Base-by-base conservation (phyloP, 495 filamentous ascomycete species). In the Penicillium goetzii region DNA sequence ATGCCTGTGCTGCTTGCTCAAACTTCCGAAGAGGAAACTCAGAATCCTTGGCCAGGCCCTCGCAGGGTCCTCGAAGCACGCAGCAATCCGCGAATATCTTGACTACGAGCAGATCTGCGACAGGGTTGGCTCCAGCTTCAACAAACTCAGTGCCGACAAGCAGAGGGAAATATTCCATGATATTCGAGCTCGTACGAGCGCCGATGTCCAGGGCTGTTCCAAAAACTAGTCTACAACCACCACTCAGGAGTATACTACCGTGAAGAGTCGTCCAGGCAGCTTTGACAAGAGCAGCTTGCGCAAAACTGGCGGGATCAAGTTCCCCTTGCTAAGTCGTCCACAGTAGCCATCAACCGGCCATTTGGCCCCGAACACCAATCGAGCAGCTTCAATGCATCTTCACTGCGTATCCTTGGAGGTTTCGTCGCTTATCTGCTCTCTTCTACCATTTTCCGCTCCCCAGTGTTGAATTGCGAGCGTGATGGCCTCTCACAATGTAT, bases 51-150 rank as follows among this genome's bases (percentile, higher is more conserved):
- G 41, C 0, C n/a, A 43, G n/a, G 41, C 41, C n/a, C 41, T 43
- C 8, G 41, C n/a, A 21, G 41, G 21, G n/a, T n/a, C 41, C 41
- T 43, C 8, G n/a, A 43, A 43, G 15, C 38, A 40, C 41, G 41
- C n/a, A 9, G 41, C 41, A 11, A 43, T 43, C 7, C 17, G 3
- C 19, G 10, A 19, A 1, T 43, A n/a, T n/a, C 41, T 43, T 43
- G 41, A 43, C 41, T 43, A 43, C 41, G 41, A 43, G n/a, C n/a
- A 19, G 19, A 43, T 19, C n/a, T 43, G 41, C n/a, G 41, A 43
- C 7, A 43, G 40, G n/a, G 17, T 43, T 19, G 40, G n/a, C 17
- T 19, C 41, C n/a, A 15, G n/a, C 8, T 43, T 43, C n/a, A 43
- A 43, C n/a, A 19, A n/a, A 6, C 41, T 43, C 5, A 43, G 41